phyloP scores from a whole-genome alignment of 805 yeast genomes.

The Yamadazyma paraphyllophila region DNA sequence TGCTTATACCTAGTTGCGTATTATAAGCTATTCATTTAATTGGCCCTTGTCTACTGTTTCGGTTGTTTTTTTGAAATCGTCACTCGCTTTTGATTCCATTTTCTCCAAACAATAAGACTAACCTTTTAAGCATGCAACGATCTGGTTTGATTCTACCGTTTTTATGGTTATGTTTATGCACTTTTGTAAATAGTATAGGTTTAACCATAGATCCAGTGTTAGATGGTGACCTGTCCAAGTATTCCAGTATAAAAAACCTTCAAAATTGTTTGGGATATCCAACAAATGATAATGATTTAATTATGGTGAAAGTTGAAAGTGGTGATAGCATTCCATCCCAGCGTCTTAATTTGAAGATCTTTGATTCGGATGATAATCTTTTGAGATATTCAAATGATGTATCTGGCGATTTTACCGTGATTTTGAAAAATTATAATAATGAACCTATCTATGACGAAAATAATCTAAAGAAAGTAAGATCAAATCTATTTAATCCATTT shows the following conservation, averaged over 20 bases:
- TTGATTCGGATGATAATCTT: conserved; percentile 36
- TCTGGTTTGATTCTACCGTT: neutral
- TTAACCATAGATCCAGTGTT: conserved; percentile 33
- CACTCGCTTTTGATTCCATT: neutral
- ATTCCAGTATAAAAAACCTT: conserved; percentile 30
- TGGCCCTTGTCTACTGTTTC: neutral
- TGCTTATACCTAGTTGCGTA: neutral
- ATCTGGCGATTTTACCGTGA: conserved; percentile 28
- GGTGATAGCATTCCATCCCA: conserved; percentile 36
- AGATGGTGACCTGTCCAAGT: conserved; percentile 27
- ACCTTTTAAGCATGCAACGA: conserved; percentile 1
- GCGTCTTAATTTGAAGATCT: conserved; percentile 31
- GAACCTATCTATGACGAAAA: conserved; percentile 15
- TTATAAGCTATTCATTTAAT: neutral
- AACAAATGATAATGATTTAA: conserved; percentile 36
- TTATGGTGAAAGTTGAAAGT: conserved; percentile 29
- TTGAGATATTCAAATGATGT: conserved; percentile 33
- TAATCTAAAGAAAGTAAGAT: conserved; percentile 5
- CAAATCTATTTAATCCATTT: conserved; percentile 10
- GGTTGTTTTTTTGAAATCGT: neutral
- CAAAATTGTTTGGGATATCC: conserved; percentile 36
- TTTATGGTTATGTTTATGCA: conserved; percentile 1
- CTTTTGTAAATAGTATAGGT: conserved; percentile 26
- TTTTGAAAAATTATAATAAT: conserved; percentile 37
- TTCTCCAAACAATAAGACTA: neutral